These are phyloP conservation scores for Euphorbia pulcherrima DNA, from an alignment of 345 rosid genomes.

Conservation along the genomic window DNA sequence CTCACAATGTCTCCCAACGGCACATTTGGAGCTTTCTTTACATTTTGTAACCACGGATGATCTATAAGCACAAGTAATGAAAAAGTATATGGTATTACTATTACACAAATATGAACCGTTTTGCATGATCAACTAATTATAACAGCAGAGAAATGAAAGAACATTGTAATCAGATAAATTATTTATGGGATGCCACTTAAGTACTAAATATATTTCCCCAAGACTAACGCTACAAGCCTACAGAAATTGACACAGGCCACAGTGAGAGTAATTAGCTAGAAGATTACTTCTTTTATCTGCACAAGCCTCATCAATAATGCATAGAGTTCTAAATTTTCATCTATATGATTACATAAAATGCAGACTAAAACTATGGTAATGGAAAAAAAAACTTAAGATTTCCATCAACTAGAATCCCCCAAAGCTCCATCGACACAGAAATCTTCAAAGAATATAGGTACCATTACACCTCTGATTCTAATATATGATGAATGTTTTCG, in stretches of 20 bases:
- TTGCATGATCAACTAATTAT: neutral
- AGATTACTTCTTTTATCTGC: neutral
- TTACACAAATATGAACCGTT: slow-evolving; percentile 1
- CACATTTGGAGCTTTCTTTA: slow-evolving; percentile 95
- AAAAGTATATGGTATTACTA: slow-evolving; percentile 10
- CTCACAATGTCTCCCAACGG: slow-evolving; percentile 94
- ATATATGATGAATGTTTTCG: neutral
- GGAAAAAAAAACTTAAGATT: too few species aligned
- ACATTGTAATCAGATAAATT: neutral
- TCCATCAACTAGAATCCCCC: neutral
- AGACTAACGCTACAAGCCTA: neutral
- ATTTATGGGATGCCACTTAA: neutral
- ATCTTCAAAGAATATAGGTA: neutral
- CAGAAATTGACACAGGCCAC: neutral
- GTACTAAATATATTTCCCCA: neutral
- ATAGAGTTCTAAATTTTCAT: too few species aligned
- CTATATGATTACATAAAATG: neutral
- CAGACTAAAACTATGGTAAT: neutral
- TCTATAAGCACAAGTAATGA: slow-evolving; percentile 39
- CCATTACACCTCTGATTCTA: too few species aligned
- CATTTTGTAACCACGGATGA: slow-evolving; percentile 89
- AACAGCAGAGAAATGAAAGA: neutral
- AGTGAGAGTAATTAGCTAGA: neutral
- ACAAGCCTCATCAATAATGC: neutral
- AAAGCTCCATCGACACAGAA: neutral